Conservation (phyloP, 2,329 filamentous ascomycete genomes). For the Emergomyces africanus region DNA sequence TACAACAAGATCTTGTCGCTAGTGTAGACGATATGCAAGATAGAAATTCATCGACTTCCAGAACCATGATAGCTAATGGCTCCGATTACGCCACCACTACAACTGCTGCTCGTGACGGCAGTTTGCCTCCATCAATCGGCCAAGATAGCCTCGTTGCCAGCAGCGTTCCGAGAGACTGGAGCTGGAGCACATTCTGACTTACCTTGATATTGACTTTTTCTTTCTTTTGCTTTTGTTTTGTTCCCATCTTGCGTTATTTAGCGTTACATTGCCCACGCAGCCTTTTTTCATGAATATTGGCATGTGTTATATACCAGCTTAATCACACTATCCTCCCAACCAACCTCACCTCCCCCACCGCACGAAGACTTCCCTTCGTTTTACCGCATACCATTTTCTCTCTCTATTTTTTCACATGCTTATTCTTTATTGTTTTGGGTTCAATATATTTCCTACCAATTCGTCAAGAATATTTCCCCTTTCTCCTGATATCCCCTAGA, state of each 20-base stretch:
- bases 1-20: slow-evolving; percentile 24
- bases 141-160: slow-evolving; percentile 36
- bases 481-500: neutral
- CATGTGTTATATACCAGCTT: neutral
- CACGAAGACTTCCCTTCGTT: neutral
- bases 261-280: neutral
- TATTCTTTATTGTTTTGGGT: slow-evolving; percentile 1
- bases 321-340: neutral
- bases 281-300: neutral
- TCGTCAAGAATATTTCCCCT: neutral
- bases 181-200: slow-evolving; percentile 48
- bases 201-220: slow-evolving; percentile 7
- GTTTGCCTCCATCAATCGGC: slow-evolving; percentile 13
- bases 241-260: neutral
- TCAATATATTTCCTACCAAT: neutral
- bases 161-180: slow-evolving; percentile 47
- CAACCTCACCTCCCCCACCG: neutral
- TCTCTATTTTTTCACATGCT: neutral
- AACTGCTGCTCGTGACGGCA: slow-evolving; percentile 2
- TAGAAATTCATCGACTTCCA: neutral
- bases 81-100: slow-evolving; percentile 9
- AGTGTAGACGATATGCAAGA: slow-evolving; percentile 15
- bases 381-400: neutral
- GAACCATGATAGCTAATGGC: slow-evolving; percentile 10
- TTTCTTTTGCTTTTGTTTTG: neutral